Base-by-base conservation (phyloP, 805 yeast species). In the Cyberlindnera mrakii region DNA sequence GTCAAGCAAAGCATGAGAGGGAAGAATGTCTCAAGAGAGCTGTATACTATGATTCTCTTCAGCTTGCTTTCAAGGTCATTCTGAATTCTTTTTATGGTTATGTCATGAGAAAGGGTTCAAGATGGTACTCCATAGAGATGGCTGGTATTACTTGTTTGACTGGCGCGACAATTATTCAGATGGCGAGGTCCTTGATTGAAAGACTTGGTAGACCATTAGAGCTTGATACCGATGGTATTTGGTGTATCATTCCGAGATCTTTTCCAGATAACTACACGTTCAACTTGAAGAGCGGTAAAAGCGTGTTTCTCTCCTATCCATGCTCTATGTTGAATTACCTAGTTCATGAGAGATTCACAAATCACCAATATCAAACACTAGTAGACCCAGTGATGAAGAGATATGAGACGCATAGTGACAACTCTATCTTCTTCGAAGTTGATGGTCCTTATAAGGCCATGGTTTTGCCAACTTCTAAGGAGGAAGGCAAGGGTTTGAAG, bases 61-160 rank as follows among this genome's bases (percentile, higher is more conserved):
- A 93, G 65, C 72, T 93, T 51, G 99, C 99, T 0, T 98, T 93
- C 63, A 93, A 93, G 58, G 97, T 91, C 58, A 93, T 93, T 66
- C 72, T 93, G 56, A 93, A 93, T 59, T 91, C 98, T 0, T 93
- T 93, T 60, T 93, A 93, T 57, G 99, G 99, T 39, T 93, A 93
- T 57, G 99, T 93, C 13, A 93, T 93, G 99, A 78, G 99, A 65
- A 93, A 93, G 57, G 99, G 99, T 33, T 93, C 99, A 0, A 75
- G 99, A 47, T 93, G 99, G 99, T 93, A 90, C 57, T 93, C 99
- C 0, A 89, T 93, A 93, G 99, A 93, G 63, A 93, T 95, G 99
- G 99, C 99, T 0, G 99, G 99, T 49, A 93, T 93, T 16, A 93
- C 99, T 0, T 95, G 99, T 73, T 72, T 90, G 39, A 93, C 99